Evolutionary conservation across 108 stramenopile genomes (phyloP).

Genomic region (Nitzschia inconspicua): DNA sequence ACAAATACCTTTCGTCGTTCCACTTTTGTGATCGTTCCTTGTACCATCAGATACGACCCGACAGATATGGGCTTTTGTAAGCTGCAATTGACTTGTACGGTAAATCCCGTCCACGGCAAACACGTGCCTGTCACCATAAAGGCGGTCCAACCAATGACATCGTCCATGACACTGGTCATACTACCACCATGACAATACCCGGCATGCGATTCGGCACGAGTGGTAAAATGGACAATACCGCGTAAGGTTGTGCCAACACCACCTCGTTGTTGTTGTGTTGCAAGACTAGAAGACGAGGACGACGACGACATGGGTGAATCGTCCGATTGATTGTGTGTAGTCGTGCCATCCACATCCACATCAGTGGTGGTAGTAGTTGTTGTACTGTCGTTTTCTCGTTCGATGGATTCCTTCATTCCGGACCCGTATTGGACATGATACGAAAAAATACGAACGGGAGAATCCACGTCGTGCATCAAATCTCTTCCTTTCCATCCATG

Average conservation of each 20-base stretch:
- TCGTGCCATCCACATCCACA: background rate
- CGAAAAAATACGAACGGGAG: constrained; percentile 63
- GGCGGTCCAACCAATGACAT: constrained; percentile 80
- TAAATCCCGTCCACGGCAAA: constrained; percentile 77
- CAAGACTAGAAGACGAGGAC: background rate
- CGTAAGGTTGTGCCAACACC: constrained; percentile 65
- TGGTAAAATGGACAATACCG: constrained; percentile 72
- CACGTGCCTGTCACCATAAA: constrained; percentile 68
- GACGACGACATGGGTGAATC: background rate
- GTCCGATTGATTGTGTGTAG: background rate
- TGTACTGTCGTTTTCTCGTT: too few relatives aligned
- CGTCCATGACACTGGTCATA: constrained; percentile 79
- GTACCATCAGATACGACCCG: constrained; percentile 46
- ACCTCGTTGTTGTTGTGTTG: too few relatives aligned
- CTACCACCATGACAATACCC: constrained; percentile 85
- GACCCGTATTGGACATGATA: constrained; percentile 49
- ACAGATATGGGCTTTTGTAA: constrained; percentile 60
- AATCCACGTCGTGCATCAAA: constrained; percentile 54
- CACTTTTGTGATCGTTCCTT: constrained; percentile 38
- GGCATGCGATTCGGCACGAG: constrained; percentile 67
- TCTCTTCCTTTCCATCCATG: constrained; percentile 76
- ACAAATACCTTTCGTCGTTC: constrained; percentile 76
- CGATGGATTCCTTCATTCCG: background rate
- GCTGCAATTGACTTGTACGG: constrained; percentile 76
- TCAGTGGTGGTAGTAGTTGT: too few relatives aligned